Evolutionary conservation across 192 early-diverging fungal species (phyloP).

Genomic region (Kickxella alabastrina): DNA sequence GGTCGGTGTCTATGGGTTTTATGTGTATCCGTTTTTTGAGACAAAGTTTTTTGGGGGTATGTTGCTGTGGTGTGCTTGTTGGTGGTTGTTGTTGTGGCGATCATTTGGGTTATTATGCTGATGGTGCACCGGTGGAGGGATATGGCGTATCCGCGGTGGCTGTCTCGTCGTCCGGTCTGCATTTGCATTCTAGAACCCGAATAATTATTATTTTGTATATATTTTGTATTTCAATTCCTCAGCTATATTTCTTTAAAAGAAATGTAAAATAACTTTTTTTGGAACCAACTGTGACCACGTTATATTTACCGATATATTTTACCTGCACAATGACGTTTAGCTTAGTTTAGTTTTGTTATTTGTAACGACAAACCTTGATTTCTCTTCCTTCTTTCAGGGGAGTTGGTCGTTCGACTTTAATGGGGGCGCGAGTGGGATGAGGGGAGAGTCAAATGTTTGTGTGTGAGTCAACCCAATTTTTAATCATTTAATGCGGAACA

Average conservation of each 20-base stretch:
- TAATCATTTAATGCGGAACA: too few species aligned
- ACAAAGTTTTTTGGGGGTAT: conserved; percentile 31
- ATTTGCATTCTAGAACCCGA: background rate
- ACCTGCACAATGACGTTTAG: too few species aligned
- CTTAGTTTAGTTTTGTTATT: too few species aligned
- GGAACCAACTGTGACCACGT: too few species aligned
- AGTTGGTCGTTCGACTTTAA: too few species aligned
- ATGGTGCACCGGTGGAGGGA: conserved; percentile 38
- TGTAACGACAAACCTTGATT: too few species aligned
- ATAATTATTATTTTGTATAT: background rate
- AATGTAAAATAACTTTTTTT: background rate
- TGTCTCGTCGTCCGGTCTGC: background rate
- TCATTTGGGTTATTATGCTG: conserved; percentile 36
- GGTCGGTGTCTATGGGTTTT: conserved; percentile 42
- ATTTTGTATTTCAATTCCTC: background rate
- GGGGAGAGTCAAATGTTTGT: too few species aligned
- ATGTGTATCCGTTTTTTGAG: conserved; percentile 49
- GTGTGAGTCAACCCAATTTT: too few species aligned
- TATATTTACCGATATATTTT: too few species aligned
- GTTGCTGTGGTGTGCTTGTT: conserved; percentile 31
- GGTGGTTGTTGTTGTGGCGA: conserved; percentile 16
- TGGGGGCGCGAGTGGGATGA: too few species aligned
- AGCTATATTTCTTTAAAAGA: background rate
- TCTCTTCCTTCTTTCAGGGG: too few species aligned
- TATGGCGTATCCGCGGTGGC: conserved; percentile 13